Evolutionary conservation across 495 filamentous ascomycete species (phyloP), one percentile per base, ranked within the genome.

Genomic region (Amorphotheca resinae): DNA sequence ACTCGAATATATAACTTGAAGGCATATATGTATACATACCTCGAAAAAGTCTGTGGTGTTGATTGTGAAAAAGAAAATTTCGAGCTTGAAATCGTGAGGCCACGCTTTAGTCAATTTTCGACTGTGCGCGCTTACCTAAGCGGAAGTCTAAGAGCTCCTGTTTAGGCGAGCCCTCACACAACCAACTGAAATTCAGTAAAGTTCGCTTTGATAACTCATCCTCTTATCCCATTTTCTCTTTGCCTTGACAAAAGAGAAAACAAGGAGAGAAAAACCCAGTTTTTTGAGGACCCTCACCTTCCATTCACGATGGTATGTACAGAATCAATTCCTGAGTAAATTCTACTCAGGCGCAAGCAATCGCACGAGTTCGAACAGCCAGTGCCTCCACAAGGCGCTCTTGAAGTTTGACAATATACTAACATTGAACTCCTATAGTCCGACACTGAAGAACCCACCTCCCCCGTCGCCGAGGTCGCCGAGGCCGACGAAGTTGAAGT

Each of bases 401-500:
- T 18, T 34, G 30, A 37, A 4, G 0, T 38, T 18, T 2, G 23
- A 17, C 4, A 15, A 35, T 21, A 15, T 23, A 31, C 40, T 35
- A 9, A 42, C 42, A 32, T n/a, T 40, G 33, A 20, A 18, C 9
- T 36, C 46, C 8, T 55, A 7, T 55, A 74, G 72, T 75, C 72
- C 69, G 72, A 75, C 67, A 70, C 68, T 74, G 72, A 75, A 74
- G 87, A 95, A 81, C 85, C 75, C 67, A 72, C 67, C 63, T 49
- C 46, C 22, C 46, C 50, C 33, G 41, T 48, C 15, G 26, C 41
- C 17, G 79, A 77, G 57, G 79, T 80, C 64, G 77, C 73, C 42
- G 77, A 76, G 56, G 77, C 80, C 63, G 80, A 88, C 59, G 86
- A 93, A 69, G 88, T 93, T 61, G 87, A 93, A 68, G 84, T 93